phyloP scores from a whole-genome alignment of 129 eudicot genomes.

The Deinandra increscens region DNA sequence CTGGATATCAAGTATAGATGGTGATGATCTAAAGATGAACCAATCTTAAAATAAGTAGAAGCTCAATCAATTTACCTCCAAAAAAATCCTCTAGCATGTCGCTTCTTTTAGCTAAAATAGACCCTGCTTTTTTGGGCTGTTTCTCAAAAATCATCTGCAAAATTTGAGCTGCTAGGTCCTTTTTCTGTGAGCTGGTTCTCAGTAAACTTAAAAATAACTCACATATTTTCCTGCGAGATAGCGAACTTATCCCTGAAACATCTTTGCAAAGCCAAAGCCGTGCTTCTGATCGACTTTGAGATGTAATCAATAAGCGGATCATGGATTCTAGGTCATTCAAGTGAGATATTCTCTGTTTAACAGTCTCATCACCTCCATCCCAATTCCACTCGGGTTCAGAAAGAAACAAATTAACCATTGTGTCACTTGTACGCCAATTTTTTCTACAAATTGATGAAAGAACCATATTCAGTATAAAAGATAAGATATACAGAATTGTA shows the following conservation, averaged over 20 bases:
- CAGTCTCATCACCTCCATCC: slow-evolving; percentile 33
- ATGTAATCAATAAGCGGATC: slow-evolving; percentile 48
- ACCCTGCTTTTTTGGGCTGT: slow-evolving; percentile 63
- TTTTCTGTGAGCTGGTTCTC: slow-evolving; percentile 54
- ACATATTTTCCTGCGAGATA: slow-evolving; percentile 42
- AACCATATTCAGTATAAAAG: slow-evolving; percentile 2
- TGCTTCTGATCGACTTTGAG: slow-evolving; percentile 79
- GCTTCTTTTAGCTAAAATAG: slow-evolving; percentile 62
- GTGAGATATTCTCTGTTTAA: slow-evolving; percentile 40
- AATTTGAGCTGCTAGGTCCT: slow-evolving; percentile 62
- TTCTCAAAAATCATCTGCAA: slow-evolving; percentile 70
- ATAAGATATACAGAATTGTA: background rate
- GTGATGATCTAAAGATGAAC: background rate
- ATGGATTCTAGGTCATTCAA: slow-evolving; percentile 59
- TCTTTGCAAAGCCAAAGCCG: slow-evolving; percentile 93
- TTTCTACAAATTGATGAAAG: slow-evolving; percentile 7
- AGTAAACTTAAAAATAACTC: slow-evolving; percentile 64
- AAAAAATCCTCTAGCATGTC: slow-evolving; percentile 69
- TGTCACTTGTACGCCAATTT: slow-evolving; percentile 20
- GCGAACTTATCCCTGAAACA: slow-evolving; percentile 51
- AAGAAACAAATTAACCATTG: slow-evolving; percentile 60
- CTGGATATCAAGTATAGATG: background rate
- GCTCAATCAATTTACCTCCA: slow-evolving; percentile 44
- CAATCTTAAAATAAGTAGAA: background rate
- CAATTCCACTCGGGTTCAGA: slow-evolving; percentile 60